Percentiles rank a stretch among this genome's conserved stretches.
These are phyloP conservation scores for Penicillium sp. DNA, from an alignment of 2,329 filamentous ascomycete species.

Conservation along the genomic window DNA sequence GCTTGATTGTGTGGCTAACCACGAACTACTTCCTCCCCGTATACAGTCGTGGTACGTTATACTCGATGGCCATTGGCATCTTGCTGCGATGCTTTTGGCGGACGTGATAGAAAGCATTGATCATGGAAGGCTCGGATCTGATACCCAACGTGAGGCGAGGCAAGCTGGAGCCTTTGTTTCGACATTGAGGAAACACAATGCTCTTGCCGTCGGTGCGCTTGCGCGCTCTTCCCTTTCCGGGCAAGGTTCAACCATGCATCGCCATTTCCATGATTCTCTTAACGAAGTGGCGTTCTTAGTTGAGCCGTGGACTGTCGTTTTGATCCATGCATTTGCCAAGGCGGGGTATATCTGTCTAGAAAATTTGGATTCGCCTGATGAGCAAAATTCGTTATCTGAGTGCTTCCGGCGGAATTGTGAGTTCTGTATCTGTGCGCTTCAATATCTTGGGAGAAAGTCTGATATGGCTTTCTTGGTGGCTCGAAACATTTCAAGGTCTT, in stretches of 20 bases:
- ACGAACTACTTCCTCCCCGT: slow-evolving; percentile 49
- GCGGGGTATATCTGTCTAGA: slow-evolving; percentile 44
- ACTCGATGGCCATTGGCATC: slow-evolving; percentile 55
- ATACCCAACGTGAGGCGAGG: slow-evolving; percentile 24
- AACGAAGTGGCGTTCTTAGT: slow-evolving; percentile 55
- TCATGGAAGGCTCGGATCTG: slow-evolving; percentile 19
- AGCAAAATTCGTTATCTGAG: slow-evolving; percentile 2
- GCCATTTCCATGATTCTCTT: slow-evolving; percentile 51
- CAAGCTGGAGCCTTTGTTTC: slow-evolving; percentile 33
- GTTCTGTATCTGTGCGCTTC: slow-evolving; percentile 51
- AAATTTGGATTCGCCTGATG: neutral
- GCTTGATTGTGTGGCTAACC: slow-evolving; percentile 49
- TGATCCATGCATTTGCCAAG: slow-evolving; percentile 52
- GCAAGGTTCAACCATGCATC: slow-evolving; percentile 5
- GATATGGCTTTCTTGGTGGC: slow-evolving; percentile 48
- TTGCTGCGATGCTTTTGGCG: slow-evolving; percentile 53
- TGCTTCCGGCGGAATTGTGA: slow-evolving; percentile 33
- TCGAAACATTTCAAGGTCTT: slow-evolving; percentile 33
- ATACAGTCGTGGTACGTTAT: slow-evolving; percentile 59
- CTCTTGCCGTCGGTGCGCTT: slow-evolving; percentile 47
- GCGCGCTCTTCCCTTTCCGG: slow-evolving; percentile 46
- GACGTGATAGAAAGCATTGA: slow-evolving; percentile 53
- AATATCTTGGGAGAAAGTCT: slow-evolving; percentile 54
- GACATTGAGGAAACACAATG: slow-evolving; percentile 44
- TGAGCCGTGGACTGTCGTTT: slow-evolving; percentile 57